A percentile compares a stretch with the other conserved stretches of the same genome.
Conservation (phyloP, 1,284 basidiomycete genomes). For the Cerrena zonata region DNA sequence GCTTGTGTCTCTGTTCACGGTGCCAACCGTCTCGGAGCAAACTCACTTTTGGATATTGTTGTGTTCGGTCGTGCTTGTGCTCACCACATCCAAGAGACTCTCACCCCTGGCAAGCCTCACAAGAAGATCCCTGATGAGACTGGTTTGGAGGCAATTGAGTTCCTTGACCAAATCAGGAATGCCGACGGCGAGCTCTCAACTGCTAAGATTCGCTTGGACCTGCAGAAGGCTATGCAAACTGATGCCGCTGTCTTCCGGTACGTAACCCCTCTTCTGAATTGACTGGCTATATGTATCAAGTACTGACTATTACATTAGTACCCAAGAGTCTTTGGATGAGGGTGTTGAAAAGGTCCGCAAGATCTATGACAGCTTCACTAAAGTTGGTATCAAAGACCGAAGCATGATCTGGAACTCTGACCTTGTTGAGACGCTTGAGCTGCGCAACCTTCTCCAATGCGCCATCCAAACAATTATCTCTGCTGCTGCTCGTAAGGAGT, state of each 20-base stretch:
- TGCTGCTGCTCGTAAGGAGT: conserved; percentile 94
- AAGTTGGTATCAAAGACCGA: conserved; percentile 94
- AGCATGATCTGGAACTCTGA: conserved; percentile 97
- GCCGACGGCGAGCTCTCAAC: conserved; percentile 82
- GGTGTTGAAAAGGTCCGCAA: conserved; percentile 83
- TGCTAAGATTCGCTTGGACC: conserved; percentile 84
- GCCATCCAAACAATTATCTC: conserved; percentile 94
- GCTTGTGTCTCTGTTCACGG: conserved; percentile 99
- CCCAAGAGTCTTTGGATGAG: conserved; percentile 85
- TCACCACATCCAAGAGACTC: conserved; percentile 92
- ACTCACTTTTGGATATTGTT: conserved; percentile 97
- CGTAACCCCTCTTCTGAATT: conserved; percentile 15
- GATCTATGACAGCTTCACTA: conserved; percentile 83
- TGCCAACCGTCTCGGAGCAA: conserved; percentile 98
- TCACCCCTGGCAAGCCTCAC: conserved; percentile 87
- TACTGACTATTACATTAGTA: conserved; percentile 46
- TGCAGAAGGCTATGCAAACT: conserved; percentile 99
- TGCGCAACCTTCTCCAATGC: conserved; percentile 91
- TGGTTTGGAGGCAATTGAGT: conserved; percentile 81
- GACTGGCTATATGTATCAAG: neutral
- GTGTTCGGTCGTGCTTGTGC: conserved; percentile 98
- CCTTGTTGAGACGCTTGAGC: conserved; percentile 93
- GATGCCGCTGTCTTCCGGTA: conserved; percentile 88
- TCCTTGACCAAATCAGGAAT: conserved; percentile 85
- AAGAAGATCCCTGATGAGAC: conserved; percentile 84